Conservation (phyloP, 345 rosid genomes). For the Cardamine resedifolia region DNA sequence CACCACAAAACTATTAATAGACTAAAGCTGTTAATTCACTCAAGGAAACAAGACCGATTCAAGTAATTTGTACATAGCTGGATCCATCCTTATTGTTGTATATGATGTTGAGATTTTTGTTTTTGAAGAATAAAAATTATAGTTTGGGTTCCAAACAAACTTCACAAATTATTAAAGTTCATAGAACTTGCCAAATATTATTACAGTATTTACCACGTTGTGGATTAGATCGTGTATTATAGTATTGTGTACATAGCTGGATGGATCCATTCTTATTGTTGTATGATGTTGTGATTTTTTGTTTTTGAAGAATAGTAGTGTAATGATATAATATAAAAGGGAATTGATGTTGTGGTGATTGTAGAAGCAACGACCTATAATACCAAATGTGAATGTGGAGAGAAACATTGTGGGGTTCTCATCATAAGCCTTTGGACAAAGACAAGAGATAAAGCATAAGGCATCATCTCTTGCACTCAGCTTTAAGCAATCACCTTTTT, state of each 20-base stretch:
- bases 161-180: not conserved
- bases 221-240: not conserved
- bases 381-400: slow-evolving; percentile 24
- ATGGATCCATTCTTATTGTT: not conserved
- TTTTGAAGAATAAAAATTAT: too few species aligned
- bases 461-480: slow-evolving; percentile 24
- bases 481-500: slow-evolving; percentile 25
- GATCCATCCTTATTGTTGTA: too few species aligned
- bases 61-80: too few species aligned
- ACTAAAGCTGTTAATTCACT: not conserved
- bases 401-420: not conserved
- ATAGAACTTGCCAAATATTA: not conserved
- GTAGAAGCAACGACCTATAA: slow-evolving; percentile 18
- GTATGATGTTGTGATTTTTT: not conserved
- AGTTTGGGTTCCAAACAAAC: not conserved
- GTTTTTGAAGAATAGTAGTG: not conserved
- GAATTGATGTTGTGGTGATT: slow-evolving; percentile 8
- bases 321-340: not conserved
- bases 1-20: too few species aligned
- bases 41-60: not conserved
- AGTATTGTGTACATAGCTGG: not conserved
- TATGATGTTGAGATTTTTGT: too few species aligned
- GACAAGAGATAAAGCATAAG: slow-evolving; percentile 18
- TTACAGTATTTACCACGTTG: not conserved
- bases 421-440: slow-evolving; percentile 16